Percentiles rank a stretch among this genome's conserved stretches.
Evolutionary conservation across 2,329 filamentous ascomycete genomes (phyloP).

Genomic region (Orbilia brochopaga): DNA sequence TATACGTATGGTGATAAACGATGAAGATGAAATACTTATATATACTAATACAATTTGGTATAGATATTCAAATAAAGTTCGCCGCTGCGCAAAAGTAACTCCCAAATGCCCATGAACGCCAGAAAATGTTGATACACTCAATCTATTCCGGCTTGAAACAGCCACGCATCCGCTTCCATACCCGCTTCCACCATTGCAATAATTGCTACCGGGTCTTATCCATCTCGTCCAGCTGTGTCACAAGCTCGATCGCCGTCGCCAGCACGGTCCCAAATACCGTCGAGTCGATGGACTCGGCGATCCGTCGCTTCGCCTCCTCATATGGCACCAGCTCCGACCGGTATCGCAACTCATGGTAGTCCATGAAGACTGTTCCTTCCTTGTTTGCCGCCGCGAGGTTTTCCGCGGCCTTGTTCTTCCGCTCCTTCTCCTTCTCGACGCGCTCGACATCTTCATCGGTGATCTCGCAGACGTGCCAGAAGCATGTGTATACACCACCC

Average conservation of each 20-base stretch:
- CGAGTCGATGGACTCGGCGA: conserved; percentile 32
- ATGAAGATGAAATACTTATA: neutral
- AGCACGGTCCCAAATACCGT: conserved; percentile 42
- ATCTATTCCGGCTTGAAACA: neutral
- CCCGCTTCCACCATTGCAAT: too few species aligned
- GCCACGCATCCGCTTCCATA: neutral
- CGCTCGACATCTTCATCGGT: conserved; percentile 41
- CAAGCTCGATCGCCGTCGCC: conserved; percentile 33
- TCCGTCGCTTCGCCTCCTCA: conserved; percentile 38
- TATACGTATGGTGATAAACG: neutral
- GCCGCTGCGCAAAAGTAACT: too few species aligned
- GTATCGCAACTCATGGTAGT: conserved; percentile 43
- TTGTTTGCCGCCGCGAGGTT: conserved; percentile 9
- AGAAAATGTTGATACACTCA: too few species aligned
- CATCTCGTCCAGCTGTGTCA: conserved; percentile 28
- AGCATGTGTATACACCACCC: conserved; percentile 45
- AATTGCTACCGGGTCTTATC: conserved; percentile 1
- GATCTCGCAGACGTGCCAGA: conserved; percentile 45
- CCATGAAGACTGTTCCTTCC: conserved; percentile 30
- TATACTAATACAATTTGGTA: neutral
- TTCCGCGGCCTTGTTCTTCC: conserved; percentile 30
- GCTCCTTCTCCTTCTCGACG: conserved; percentile 24
- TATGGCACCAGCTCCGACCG: conserved; percentile 35
- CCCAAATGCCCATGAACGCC: too few species aligned
- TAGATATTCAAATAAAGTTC: too few species aligned